Conservation (phyloP, 257 asterid species). For the Solanum commersonii region DNA sequence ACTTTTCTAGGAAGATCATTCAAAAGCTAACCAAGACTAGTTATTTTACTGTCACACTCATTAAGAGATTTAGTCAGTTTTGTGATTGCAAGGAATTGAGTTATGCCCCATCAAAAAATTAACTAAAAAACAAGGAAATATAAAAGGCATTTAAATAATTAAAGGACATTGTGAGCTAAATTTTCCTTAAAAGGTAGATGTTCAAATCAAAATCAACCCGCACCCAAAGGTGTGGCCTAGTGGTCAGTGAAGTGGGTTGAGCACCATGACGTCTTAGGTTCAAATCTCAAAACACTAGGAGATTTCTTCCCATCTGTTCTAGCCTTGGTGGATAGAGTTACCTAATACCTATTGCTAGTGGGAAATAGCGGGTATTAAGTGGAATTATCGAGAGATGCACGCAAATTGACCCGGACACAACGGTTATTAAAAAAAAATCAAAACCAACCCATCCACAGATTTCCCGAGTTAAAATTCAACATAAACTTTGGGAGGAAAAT, state of each 20-base stretch:
- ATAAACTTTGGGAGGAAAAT: neutral
- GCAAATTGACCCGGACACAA: neutral
- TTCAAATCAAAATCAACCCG: neutral
- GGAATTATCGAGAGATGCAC: neutral
- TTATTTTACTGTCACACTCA: neutral
- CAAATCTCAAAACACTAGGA: neutral
- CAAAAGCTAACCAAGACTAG: neutral
- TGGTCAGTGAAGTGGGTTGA: neutral
- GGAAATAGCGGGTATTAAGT: neutral
- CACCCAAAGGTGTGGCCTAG: neutral
- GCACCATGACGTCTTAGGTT: neutral
- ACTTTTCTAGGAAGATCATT: neutral
- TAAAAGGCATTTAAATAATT: neutral
- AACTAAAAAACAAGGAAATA: neutral
- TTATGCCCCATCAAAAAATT: neutral
- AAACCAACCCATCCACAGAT: neutral
- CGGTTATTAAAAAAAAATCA: neutral
- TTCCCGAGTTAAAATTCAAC: neutral
- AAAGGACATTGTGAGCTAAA: neutral
- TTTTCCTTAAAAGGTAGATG: neutral
- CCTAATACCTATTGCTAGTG: neutral
- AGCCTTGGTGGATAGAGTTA: neutral
- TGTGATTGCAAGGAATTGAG: neutral
- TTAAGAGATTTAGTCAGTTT: neutral
- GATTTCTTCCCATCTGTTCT: neutral